Conservation (phyloP, 169 alveolate genomes). For the Eimeria necatrix region DNA sequence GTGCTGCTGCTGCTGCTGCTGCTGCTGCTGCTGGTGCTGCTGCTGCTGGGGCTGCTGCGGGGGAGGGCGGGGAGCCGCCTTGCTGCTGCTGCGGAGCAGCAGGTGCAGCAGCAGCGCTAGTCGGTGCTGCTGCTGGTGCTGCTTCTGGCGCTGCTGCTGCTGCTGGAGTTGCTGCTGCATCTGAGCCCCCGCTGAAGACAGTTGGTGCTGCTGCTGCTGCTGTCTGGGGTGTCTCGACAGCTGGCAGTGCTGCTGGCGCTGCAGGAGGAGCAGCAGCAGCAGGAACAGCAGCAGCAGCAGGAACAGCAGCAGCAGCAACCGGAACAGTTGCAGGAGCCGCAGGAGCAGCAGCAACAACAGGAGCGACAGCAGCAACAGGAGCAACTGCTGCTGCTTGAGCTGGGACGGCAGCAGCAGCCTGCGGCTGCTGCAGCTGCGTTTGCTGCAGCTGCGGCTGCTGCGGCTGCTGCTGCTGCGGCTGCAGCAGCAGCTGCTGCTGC, state of each 20-base stretch:
- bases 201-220: slow-evolving; percentile 45
- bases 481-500: background rate
- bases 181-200: background rate
- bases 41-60: background rate
- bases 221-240: too few relatives aligned
- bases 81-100: background rate
- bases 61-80: background rate
- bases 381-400: background rate
- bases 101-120: background rate
- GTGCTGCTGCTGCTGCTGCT: background rate
- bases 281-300: too few relatives aligned
- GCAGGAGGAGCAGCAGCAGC: too few relatives aligned
- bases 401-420: background rate
- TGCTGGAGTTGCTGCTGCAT: background rate
- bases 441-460: too few relatives aligned
- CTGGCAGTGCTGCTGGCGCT: too few relatives aligned
- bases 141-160: slow-evolving; percentile 8
- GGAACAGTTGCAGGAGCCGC: too few relatives aligned
- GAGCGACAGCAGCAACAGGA: too few relatives aligned
- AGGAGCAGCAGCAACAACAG: too few relatives aligned
- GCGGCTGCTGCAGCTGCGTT: too few relatives aligned
- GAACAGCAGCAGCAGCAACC: too few relatives aligned
- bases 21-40: slow-evolving; percentile 1
- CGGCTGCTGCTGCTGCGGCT: background rate
- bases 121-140: slow-evolving; percentile 1